Evolutionary conservation across 2,329 filamentous ascomycete genomes (phyloP).

Genomic region (Cercospora berteroae): DNA sequence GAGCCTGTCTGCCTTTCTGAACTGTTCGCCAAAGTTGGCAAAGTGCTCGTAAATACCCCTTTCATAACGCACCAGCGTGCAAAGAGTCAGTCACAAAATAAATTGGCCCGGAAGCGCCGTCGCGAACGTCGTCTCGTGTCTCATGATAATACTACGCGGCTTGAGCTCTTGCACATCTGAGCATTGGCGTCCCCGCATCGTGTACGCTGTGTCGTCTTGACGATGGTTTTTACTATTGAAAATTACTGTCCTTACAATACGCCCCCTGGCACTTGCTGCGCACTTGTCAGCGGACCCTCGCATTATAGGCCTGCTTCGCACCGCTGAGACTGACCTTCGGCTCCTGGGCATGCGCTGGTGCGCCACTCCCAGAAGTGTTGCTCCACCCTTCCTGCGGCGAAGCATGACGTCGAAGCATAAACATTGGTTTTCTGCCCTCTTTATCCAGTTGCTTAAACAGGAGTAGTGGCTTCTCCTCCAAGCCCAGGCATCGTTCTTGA

Average conservation of each 20-base stretch:
- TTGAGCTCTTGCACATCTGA: background rate
- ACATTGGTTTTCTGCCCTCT: slow-evolving; percentile 98
- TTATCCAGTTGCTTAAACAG: slow-evolving; percentile 96
- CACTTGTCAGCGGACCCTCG: background rate
- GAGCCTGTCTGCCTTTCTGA: background rate
- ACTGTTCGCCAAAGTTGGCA: background rate
- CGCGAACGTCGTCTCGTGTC: background rate
- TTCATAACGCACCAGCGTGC: background rate
- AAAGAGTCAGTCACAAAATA: background rate
- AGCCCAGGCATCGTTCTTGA: slow-evolving; percentile 85
- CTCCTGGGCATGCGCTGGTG: slow-evolving; percentile 15
- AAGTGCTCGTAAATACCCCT: background rate
- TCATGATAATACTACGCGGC: slow-evolving; percentile 10
- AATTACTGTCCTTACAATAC: slow-evolving; percentile 15
- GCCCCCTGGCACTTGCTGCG: slow-evolving; percentile 23
- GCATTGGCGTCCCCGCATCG: background rate
- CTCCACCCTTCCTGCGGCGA: slow-evolving; percentile 44
- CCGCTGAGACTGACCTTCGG: slow-evolving; percentile 16
- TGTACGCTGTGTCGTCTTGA: background rate
- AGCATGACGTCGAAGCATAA: slow-evolving; percentile 78
- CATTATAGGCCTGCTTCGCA: background rate
- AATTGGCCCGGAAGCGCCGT: background rate
- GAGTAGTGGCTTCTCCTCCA: slow-evolving; percentile 91
- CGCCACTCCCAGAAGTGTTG: slow-evolving; percentile 19
- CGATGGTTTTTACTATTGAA: background rate